Conservation (phyloP, 345 rosid species). For the Viola odorata region DNA sequence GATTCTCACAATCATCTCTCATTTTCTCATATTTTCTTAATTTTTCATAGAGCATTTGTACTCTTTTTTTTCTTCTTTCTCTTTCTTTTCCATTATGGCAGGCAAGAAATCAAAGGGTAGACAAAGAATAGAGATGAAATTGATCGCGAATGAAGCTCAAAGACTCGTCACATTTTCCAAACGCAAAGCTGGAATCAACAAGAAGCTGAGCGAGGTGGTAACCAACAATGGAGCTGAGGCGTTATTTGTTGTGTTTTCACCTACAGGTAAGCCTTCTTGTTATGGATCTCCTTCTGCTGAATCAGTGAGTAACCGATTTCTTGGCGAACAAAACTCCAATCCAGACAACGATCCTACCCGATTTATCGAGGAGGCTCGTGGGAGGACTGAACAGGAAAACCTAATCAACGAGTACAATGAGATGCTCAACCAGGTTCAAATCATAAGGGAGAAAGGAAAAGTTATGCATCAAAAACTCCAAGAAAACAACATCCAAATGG, state of each 20-base stretch:
- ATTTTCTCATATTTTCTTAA: too few species aligned
- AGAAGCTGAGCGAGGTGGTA: constrained; percentile 30
- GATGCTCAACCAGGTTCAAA: too few species aligned
- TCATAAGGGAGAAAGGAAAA: too few species aligned
- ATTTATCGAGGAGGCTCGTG: background rate
- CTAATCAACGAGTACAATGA: too few species aligned
- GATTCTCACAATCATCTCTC: too few species aligned
- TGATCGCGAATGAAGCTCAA: constrained; percentile 9
- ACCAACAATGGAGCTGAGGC: constrained; percentile 25
- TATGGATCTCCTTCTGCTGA: constrained; percentile 36
- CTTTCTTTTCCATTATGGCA: background rate
- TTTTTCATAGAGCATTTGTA: too few species aligned
- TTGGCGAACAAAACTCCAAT: background rate
- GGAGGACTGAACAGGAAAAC: background rate
- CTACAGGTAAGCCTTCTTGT: constrained; percentile 30
- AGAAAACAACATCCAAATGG: too few species aligned
- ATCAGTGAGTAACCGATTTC: constrained; percentile 1
- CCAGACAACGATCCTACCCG: background rate
- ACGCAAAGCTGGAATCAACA: constrained; percentile 32
- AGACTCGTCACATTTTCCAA: constrained; percentile 36
- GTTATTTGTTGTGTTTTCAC: constrained; percentile 26
- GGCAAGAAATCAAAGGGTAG: constrained; percentile 19
- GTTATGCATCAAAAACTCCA: too few species aligned
- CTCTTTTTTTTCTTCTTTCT: too few species aligned
- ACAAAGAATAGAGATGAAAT: constrained; percentile 18